Evolutionary conservation across 2,329 filamentous ascomycete genomes (phyloP), one percentile per base, ranked within the genome.

Genomic region (Aspergillus udagawae): DNA sequence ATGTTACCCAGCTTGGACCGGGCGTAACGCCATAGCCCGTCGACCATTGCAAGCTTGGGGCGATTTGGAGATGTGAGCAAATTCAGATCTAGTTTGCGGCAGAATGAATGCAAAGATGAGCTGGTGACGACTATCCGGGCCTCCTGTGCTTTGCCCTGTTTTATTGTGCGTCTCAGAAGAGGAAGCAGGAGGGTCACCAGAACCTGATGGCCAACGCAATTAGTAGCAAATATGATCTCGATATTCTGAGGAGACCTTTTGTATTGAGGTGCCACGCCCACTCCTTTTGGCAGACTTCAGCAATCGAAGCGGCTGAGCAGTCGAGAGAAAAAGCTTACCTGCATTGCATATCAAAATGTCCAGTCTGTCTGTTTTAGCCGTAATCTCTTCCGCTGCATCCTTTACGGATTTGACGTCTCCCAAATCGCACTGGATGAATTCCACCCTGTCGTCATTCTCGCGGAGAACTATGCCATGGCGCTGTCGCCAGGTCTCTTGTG

Each of bases 151-250:
- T 49, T 53, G 4, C 70, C 50, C 2, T 50, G 48, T 28, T 42
- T 45, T 17, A 62, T 56, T 1, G 63, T 65, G 2, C 57, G 45
- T 38, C 64, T 64, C 28, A 71, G 49, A n/a, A 67, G 56, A 0
- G 78, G 74, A 3, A 67, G 67, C 3, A 84, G 71, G 3, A 82
- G 73, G 54, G 78, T 76, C 63, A 80, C 79, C 0, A 83, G 73
- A 2, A 82, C 66, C 14, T 79, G 76, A 61, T 83, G 79, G 4
- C 80, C 80, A 45, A 82, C 72, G 59, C 83, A 79, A 55, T 75
- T 79, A 60, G 81, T 71, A 4, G 70, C 79, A 60, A 84, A 84
- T 6, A 77, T 79, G 32, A 65, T 61, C 62, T 83, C 81, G 44
- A 82, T 64, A 7, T 77, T 76, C 21, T 82, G 61, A 2, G 64